Conservation (phyloP, 768 basidiomycete species). For the Podaxis sp. region DNA sequence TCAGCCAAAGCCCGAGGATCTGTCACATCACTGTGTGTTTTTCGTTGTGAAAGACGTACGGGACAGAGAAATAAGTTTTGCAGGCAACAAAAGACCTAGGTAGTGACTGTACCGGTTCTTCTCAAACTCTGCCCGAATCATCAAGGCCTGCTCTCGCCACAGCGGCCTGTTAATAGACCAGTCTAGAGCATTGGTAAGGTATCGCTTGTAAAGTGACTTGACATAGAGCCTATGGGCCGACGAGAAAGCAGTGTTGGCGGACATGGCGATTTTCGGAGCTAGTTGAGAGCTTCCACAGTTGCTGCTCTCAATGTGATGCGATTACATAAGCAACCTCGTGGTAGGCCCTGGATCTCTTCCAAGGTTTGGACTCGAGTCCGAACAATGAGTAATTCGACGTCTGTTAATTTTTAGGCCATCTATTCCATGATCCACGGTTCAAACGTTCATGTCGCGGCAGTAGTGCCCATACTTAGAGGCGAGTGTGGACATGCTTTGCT, state of each 20-base stretch:
- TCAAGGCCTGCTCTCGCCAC: slow-evolving; percentile 81
- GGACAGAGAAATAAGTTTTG: not conserved
- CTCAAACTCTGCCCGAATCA: slow-evolving; percentile 92
- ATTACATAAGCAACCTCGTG: slow-evolving; percentile 3
- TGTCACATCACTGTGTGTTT: slow-evolving; percentile 58
- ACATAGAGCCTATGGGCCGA: slow-evolving; percentile 78
- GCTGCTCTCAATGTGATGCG: not conserved
- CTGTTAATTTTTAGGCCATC: not conserved
- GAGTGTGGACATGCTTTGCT: slow-evolving; percentile 13
- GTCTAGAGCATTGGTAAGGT: slow-evolving; percentile 81
- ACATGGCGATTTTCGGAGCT: slow-evolving; percentile 37
- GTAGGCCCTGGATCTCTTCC: not conserved
- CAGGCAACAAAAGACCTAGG: not conserved
- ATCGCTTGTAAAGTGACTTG: slow-evolving; percentile 87
- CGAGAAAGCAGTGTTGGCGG: slow-evolving; percentile 52
- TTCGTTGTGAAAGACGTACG: slow-evolving; percentile 2
- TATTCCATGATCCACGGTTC: not conserved
- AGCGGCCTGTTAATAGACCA: slow-evolving; percentile 86
- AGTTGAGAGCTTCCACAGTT: not conserved
- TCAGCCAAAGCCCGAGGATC: slow-evolving; percentile 78
- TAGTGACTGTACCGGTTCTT: slow-evolving; percentile 66
- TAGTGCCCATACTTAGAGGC: not conserved
- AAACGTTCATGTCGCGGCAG: no score
- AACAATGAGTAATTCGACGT: not conserved
- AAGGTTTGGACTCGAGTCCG: not conserved